These are phyloP conservation scores for Aureococcus anophagefferens DNA, from an alignment of 108 stramenopile species.

Conservation along the genomic window DNA sequence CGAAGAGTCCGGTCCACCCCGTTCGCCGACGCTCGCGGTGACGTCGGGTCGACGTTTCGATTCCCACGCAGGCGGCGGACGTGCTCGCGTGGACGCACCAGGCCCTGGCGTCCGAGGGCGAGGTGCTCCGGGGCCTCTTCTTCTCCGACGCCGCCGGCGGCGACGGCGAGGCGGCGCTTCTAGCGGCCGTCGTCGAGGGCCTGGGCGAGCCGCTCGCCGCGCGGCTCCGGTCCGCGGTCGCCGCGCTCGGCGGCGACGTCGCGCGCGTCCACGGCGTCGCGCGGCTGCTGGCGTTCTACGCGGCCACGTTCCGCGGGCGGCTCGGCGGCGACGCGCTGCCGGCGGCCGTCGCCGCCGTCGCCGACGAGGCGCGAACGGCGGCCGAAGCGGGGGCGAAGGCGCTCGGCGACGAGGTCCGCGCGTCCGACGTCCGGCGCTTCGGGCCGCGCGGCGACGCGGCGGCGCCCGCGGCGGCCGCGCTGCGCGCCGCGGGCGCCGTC, in stretches of 20 bases:
- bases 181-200: background rate
- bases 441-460: too few relatives aligned
- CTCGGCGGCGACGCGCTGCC: background rate
- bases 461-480: too few relatives aligned
- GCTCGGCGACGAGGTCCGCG: too few relatives aligned
- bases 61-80: too few relatives aligned
- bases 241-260: background rate
- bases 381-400: too few relatives aligned
- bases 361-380: background rate
- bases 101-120: conserved; percentile 2
- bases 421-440: too few relatives aligned
- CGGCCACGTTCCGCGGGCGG: background rate
- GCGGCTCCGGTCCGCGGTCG: background rate
- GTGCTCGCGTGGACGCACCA: conserved; percentile 17
- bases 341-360: background rate
- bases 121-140: conserved; percentile 1
- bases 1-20: too few relatives aligned
- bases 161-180: background rate
- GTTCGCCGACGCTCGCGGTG: too few relatives aligned
- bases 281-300: background rate
- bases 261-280: background rate
- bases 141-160: background rate
- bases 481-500: too few relatives aligned
- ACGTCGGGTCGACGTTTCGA: too few relatives aligned
- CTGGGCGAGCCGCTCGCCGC: background rate